Percentiles rank a stretch among this genome's conserved stretches.
These are phyloP conservation scores for Rhododendron mucronatum DNA, from an alignment of 148 eudicot species.

Conservation along the genomic window DNA sequence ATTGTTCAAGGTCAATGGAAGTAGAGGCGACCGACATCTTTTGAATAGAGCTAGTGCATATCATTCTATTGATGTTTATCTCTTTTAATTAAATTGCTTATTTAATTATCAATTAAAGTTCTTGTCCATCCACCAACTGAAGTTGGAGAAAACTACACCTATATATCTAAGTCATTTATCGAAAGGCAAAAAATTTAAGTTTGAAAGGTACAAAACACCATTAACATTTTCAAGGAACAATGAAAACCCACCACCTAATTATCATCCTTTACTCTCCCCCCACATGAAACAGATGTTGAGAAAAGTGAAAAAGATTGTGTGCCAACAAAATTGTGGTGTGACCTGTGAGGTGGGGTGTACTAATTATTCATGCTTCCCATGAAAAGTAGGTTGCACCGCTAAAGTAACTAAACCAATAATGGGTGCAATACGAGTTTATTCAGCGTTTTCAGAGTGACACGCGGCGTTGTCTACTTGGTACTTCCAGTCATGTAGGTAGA, in stretches of 20 bases:
- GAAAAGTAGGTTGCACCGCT: slow-evolving; percentile 6
- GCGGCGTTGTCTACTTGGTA: background rate
- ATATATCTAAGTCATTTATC: background rate
- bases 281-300: background rate
- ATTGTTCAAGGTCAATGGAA: background rate
- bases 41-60: background rate
- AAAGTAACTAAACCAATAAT: background rate
- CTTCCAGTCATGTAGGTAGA: background rate
- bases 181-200: background rate
- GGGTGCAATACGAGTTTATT: background rate
- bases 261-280: background rate
- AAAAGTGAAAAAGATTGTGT: slow-evolving; percentile 1
- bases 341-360: slow-evolving; percentile 2
- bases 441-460: background rate
- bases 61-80: no score
- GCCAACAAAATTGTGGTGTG: slow-evolving; percentile 5
- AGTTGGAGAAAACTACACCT: background rate
- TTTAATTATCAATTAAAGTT: no score
- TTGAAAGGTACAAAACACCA: background rate
- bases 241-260: background rate
- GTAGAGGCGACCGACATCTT: background rate
- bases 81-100: no score
- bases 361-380: background rate
- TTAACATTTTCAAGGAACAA: background rate
- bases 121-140: background rate